Evolutionary conservation across 2,329 filamentous ascomycete species (phyloP).

Genomic region (Fonsecaea nubica): DNA sequence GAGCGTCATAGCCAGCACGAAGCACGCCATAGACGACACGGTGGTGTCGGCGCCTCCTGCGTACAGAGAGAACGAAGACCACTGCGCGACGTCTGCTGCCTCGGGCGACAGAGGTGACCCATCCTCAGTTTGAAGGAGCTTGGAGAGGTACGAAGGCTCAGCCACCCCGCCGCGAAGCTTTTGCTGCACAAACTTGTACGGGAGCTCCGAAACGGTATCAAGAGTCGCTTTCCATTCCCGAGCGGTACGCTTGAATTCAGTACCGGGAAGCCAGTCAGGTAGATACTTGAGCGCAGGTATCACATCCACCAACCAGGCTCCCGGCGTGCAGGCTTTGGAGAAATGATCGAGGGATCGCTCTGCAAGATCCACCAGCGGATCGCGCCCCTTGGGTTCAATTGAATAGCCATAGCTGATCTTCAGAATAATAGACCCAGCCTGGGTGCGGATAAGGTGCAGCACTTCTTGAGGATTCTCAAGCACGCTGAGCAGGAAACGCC

Average conservation of each 20-base stretch:
- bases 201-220: conserved; percentile 46
- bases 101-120: conserved; percentile 41
- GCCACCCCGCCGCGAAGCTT: conserved; percentile 47
- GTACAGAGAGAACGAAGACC: conserved; percentile 53
- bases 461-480: conserved; percentile 50
- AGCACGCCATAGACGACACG: conserved; percentile 50
- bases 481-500: conserved; percentile 53
- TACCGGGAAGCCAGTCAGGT: conserved; percentile 56
- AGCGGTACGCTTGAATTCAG: conserved; percentile 53
- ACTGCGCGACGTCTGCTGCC: conserved; percentile 50
- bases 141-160: conserved; percentile 51
- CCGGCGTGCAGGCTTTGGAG: conserved; percentile 49
- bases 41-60: conserved; percentile 54
- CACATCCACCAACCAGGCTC: conserved; percentile 55
- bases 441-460: conserved; percentile 51
- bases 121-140: conserved; percentile 48
- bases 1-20: conserved; percentile 61
- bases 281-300: conserved; percentile 53
- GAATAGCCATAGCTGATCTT: conserved; percentile 58
- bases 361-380: conserved; percentile 54
- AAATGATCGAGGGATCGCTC: conserved; percentile 52
- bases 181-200: conserved; percentile 53
- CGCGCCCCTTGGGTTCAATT: conserved; percentile 47
- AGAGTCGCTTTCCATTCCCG: conserved; percentile 46
- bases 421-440: conserved; percentile 52